These are phyloP conservation scores for Chlorencoelia australis DNA, from an alignment of 2,329 filamentous ascomycete species.

Conservation along the genomic window DNA sequence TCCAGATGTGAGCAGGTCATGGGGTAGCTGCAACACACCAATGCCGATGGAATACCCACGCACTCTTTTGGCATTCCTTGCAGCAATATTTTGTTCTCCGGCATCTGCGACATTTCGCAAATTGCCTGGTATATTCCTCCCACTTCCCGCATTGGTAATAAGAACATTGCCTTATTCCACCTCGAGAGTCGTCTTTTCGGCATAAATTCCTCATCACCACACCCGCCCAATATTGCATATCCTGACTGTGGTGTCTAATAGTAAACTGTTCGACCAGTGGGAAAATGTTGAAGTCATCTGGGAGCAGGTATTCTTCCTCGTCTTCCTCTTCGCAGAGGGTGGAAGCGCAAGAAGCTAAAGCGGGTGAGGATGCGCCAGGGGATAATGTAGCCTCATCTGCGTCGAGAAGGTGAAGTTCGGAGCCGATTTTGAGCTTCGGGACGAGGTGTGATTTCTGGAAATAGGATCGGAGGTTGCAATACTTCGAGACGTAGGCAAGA, in stretches of 20 bases:
- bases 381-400: slow-evolving; percentile 44
- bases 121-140: slow-evolving; percentile 94
- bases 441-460: slow-evolving; percentile 94
- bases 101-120: slow-evolving; percentile 94
- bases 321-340: slow-evolving; percentile 55
- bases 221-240: slow-evolving; percentile 99
- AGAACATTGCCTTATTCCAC: slow-evolving; percentile 91
- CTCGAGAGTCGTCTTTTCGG: slow-evolving; percentile 89
- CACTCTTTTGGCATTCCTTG: slow-evolving; percentile 98
- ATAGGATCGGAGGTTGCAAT: slow-evolving; percentile 90
- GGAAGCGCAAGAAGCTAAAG: slow-evolving; percentile 31
- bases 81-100: slow-evolving; percentile 98
- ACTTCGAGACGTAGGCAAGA: slow-evolving; percentile 95
- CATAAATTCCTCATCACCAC: slow-evolving; percentile 98
- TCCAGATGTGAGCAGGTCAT: slow-evolving; percentile 6
- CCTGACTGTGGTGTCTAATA: slow-evolving; percentile 83
- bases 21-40: slow-evolving; percentile 74
- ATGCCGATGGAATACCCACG: slow-evolving; percentile 95
- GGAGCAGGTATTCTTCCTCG: slow-evolving; percentile 72
- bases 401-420: slow-evolving; percentile 73
- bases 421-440: slow-evolving; percentile 79
- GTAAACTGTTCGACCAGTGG: slow-evolving; percentile 98
- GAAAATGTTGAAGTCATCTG: slow-evolving; percentile 97
- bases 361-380: slow-evolving; percentile 24
- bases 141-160: slow-evolving; percentile 98